Base-by-base conservation (phyloP, 1,284 basidiomycete species). In the Cryptococcus jaspeensis region DNA sequence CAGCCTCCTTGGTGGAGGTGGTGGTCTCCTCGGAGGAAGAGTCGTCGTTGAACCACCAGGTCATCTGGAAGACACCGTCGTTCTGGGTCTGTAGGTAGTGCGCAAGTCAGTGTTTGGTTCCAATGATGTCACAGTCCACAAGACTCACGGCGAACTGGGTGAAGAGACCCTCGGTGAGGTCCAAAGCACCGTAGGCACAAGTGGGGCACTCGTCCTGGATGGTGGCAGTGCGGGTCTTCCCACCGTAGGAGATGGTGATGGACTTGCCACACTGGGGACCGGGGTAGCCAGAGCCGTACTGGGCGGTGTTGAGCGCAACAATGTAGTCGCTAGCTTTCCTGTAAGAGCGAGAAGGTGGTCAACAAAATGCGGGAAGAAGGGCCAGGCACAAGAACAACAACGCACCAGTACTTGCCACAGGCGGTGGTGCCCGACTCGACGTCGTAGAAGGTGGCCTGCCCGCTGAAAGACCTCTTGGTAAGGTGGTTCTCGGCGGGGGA, bases 121-220 rank as follows among this genome's bases (percentile, higher is more conserved):
- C 4, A 32, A 32, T 5, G 28, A 32, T 9, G n/a, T 47, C 39
- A 60, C 62, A 64, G 11, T 35, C 42, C 15, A 46, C n/a, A 18
- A 41, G 20, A 57, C 55, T 42, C 64, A 61, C 61, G 9, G 72
- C 72, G 60, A 80, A 78, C 56, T 67, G 55, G n/a, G 58, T 50
- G 80, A 96, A 96, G 43, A 96, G 83, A 51, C 85, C 82, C 12
- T 75, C 72, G 23, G 88, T 88, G 59, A 94, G 81, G 80, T 96
- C 92, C 55, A 96, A 83, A 42, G 83, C 89, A 38, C 83, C 85
- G 43, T 74, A 82, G 2, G 55, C 55, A 57, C 75, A 76, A 12
- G 65, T 61, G 3, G 75, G 75, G 59, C 74, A 78, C 81, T 82
- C 80, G 74, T 91, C 89, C 67, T 81, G 81, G 62, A 92, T 84